Percentiles rank a stretch among this genome's conserved stretches.
phyloP scores from a whole-genome alignment of 2,329 filamentous ascomycete species.

The Chalara sp. region DNA sequence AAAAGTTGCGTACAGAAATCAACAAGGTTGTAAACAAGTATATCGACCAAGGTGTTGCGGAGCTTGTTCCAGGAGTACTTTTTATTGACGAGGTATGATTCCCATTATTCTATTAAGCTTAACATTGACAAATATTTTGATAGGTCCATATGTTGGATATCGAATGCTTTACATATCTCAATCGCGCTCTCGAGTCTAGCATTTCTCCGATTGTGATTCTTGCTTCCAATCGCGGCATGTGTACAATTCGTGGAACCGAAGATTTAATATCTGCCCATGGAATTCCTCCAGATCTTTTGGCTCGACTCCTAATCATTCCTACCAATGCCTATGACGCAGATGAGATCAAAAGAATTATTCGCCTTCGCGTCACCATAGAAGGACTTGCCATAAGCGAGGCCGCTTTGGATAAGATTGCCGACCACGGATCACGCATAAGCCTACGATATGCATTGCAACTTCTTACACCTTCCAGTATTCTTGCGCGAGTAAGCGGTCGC shows the following conservation, averaged over 20 bases:
- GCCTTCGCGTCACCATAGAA: constrained; percentile 77
- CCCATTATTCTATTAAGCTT: not conserved
- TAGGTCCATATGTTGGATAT: constrained; percentile 99
- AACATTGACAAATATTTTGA: constrained; percentile 14
- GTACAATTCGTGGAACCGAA: constrained; percentile 81
- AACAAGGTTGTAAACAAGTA: constrained; percentile 99
- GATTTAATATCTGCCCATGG: constrained; percentile 84
- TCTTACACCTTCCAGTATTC: constrained; percentile 60
- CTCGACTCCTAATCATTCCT: constrained; percentile 90
- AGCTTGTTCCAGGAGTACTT: constrained; percentile 93
- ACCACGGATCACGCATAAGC: constrained; percentile 83
- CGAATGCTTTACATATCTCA: constrained; percentile 98
- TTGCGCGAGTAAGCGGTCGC: constrained; percentile 77
- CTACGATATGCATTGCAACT: constrained; percentile 90
- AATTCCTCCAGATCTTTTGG: constrained; percentile 87
- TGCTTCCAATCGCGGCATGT: constrained; percentile 92
- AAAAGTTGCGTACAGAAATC: constrained; percentile 92
- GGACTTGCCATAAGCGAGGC: constrained; percentile 71
- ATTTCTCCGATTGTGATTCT: constrained; percentile 97
- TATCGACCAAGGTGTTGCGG: constrained; percentile 95
- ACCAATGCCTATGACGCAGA: constrained; percentile 82
- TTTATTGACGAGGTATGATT: constrained; percentile 90
- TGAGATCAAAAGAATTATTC: constrained; percentile 90
- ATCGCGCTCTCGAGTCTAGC: constrained; percentile 90
- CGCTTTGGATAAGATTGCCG: constrained; percentile 79